phyloP scores from a whole-genome alignment of 352 stramenopile genomes.

The Pythium phragmiticola region DNA sequence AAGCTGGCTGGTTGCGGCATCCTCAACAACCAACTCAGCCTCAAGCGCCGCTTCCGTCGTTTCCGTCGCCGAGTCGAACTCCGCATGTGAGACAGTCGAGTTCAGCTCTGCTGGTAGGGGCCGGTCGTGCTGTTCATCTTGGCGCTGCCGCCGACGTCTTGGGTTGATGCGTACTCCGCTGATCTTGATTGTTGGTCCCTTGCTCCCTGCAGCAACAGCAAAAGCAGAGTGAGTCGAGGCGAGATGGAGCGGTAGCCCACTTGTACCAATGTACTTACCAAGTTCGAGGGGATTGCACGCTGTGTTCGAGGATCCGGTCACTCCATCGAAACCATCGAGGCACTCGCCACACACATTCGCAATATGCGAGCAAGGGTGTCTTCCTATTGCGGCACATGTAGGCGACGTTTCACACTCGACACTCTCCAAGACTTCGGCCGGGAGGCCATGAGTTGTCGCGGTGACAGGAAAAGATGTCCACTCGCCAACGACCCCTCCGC shows the following conservation, averaged over 20 bases:
- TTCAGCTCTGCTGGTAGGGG: not conserved
- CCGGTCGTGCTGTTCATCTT: not conserved
- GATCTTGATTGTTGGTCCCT: slow-evolving; percentile 50
- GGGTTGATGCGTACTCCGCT: slow-evolving; percentile 66
- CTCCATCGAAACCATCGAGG: slow-evolving; percentile 47
- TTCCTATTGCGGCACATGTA: slow-evolving; percentile 46
- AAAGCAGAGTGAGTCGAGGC: not conserved
- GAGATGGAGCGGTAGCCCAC: too few species aligned
- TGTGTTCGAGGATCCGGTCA: slow-evolving; percentile 36
- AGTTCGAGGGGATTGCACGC: slow-evolving; percentile 29
- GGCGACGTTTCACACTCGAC: slow-evolving; percentile 48
- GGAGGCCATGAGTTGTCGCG: slow-evolving; percentile 59
- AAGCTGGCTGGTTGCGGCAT: slow-evolving; percentile 32
- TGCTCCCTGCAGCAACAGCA: slow-evolving; percentile 5
- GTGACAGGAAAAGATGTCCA: slow-evolving; percentile 50
- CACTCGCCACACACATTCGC: slow-evolving; percentile 73
- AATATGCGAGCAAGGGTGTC: slow-evolving; percentile 48
- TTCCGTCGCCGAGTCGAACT: not conserved
- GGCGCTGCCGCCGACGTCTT: slow-evolving; percentile 6
- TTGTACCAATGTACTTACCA: slow-evolving; percentile 4
- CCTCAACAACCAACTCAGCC: not conserved
- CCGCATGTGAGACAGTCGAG: not conserved
- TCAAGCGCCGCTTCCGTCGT: not conserved
- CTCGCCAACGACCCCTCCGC: slow-evolving; percentile 59
- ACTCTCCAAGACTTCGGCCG: slow-evolving; percentile 63